Percentiles rank a stretch among this genome's conserved stretches.
phyloP scores from a whole-genome alignment of 1,284 basidiomycete species.

The Termitomyces sp. region DNA sequence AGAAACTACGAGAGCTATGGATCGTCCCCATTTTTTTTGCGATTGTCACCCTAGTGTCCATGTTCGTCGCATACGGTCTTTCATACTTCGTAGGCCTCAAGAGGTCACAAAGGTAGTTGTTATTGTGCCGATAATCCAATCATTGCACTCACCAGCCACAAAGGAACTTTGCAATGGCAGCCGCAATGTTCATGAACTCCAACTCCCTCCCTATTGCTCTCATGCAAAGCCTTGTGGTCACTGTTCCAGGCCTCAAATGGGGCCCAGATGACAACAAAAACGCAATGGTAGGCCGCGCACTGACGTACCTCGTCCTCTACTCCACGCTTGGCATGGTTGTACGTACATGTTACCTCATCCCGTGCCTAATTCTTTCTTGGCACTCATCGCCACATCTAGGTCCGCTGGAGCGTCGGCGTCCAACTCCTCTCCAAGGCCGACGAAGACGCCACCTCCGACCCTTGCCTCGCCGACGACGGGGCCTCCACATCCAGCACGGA shows the following conservation, averaged over 20 bases:
- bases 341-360: conserved; percentile 24
- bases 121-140: not conserved
- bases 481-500: conserved; percentile 19
- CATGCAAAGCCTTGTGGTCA: conserved; percentile 84
- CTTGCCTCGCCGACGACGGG: conserved; percentile 15
- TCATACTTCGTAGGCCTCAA: conserved; percentile 50
- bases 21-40: conserved; percentile 85
- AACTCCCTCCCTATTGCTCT: conserved; percentile 93
- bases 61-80: conserved; percentile 39
- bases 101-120: conserved; percentile 53
- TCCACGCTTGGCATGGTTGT: conserved; percentile 93
- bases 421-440: conserved; percentile 73
- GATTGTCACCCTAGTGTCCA: conserved; percentile 64
- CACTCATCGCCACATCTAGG: conserved; percentile 32
- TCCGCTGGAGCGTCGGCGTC: conserved; percentile 90
- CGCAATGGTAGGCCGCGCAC: conserved; percentile 86
- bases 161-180: conserved; percentile 82
- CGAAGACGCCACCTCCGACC: conserved; percentile 26
- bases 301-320: conserved; percentile 91
- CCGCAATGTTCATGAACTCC: conserved; percentile 87
- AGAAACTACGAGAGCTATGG: conserved; percentile 85
- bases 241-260: conserved; percentile 85
- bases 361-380: not conserved
- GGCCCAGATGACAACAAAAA: conserved; percentile 75
- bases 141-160: conserved; percentile 2